Conservation (phyloP, 2,329 filamentous ascomycete genomes). For the Colletotrichum sp. region DNA sequence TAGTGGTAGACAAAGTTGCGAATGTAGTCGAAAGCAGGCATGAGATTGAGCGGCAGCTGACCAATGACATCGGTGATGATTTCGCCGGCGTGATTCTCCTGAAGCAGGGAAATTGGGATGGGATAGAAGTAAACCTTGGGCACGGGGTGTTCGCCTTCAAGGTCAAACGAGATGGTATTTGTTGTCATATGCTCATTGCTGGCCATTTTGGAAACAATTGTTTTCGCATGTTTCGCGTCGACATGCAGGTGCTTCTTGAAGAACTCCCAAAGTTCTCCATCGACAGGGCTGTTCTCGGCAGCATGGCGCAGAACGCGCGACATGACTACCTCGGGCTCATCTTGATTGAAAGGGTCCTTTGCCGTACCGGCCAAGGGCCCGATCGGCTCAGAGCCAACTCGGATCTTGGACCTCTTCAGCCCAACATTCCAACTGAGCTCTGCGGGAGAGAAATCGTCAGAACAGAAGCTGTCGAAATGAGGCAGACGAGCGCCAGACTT, state of each 20-base stretch:
- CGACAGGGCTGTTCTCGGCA: not conserved
- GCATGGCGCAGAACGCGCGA: conserved; percentile 2
- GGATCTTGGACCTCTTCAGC: conserved; percentile 26
- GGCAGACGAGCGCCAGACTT: not conserved
- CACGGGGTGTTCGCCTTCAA: conserved; percentile 18
- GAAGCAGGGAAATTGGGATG: conserved; percentile 15
- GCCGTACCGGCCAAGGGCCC: conserved; percentile 27
- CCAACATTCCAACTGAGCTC: conserved; percentile 42
- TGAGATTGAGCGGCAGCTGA: conserved; percentile 2
- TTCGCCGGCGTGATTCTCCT: not conserved
- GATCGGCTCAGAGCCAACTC: conserved; percentile 38
- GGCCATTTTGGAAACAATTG: conserved; percentile 1
- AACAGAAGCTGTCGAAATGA: conserved; percentile 17
- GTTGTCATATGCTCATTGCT: conserved; percentile 11
- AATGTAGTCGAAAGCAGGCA: conserved; percentile 22
- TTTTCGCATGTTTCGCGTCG: not conserved
- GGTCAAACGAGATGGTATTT: conserved; percentile 27
- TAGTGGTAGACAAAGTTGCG: conserved; percentile 1
- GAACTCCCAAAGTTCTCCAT: conserved; percentile 17
- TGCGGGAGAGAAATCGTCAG: conserved; percentile 38
- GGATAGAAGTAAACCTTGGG: conserved; percentile 33
- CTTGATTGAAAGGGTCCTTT: conserved; percentile 28
- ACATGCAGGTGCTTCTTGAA: conserved; percentile 25
- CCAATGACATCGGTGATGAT: conserved; percentile 2
- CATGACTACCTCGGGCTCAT: conserved; percentile 22